phyloP scores from a whole-genome alignment of 148 eudicot genomes.

The Polygonum maritimum region DNA sequence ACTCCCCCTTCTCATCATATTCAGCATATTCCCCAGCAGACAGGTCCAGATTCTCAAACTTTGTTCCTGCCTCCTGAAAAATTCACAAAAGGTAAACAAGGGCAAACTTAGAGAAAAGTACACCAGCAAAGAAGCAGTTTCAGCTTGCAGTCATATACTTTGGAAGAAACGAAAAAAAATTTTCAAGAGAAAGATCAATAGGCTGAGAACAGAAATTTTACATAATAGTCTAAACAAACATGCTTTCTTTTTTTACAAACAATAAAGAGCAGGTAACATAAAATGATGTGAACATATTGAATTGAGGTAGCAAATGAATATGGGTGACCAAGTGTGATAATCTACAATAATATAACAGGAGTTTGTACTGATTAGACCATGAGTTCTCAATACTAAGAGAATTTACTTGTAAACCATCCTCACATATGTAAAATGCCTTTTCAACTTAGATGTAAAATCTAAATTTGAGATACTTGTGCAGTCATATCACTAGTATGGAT shows the following conservation, averaged over 20 bases:
- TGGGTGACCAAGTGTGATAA: not conserved
- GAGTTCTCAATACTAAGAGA: not conserved
- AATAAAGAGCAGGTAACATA: not conserved
- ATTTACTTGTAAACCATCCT: not conserved
- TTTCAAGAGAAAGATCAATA: not conserved
- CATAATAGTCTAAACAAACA: not conserved
- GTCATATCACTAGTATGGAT: not conserved
- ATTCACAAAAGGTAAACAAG: not conserved
- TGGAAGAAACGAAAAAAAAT: not conserved
- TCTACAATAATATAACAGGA: not conserved
- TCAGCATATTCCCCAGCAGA: constrained; percentile 36
- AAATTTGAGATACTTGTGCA: not conserved
- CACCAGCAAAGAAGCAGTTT: not conserved
- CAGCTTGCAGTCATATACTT: not conserved
- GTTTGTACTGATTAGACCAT: not conserved
- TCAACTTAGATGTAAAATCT: not conserved
- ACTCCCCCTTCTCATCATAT: constrained; percentile 42
- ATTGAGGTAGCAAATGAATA: not conserved
- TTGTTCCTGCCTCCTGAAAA: constrained; percentile 62
- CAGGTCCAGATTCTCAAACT: constrained; percentile 41
- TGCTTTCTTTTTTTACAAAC: not conserved
- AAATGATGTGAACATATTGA: not conserved
- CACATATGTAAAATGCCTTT: not conserved
- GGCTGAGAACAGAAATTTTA: not conserved
- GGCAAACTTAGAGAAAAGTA: not conserved